Evolutionary conservation across 169 alveolate species (phyloP).

Genomic region (Plasmodium malariae): DNA sequence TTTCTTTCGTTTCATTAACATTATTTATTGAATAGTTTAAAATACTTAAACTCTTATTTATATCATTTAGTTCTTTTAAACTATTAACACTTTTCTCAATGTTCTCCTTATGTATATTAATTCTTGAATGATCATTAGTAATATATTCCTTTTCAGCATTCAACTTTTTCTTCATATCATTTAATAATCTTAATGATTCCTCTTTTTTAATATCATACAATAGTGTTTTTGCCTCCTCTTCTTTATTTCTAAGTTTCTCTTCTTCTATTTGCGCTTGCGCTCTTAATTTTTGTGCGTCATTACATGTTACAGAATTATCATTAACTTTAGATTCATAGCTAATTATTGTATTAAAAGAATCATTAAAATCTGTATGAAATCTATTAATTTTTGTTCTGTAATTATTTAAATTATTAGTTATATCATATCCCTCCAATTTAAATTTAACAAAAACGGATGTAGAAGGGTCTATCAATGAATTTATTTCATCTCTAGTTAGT

Average conservation of each 20-base stretch:
- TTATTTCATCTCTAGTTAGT: conserved; percentile 10
- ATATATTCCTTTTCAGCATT: neutral
- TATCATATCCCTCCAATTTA: conserved; percentile 8
- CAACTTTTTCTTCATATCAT: conserved; percentile 13
- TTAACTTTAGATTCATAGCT: neutral
- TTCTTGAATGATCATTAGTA: neutral
- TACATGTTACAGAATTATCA: neutral
- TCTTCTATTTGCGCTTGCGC: conserved; percentile 5
- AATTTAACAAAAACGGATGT: conserved; percentile 18
- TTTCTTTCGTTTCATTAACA: neutral
- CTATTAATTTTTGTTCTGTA: neutral
- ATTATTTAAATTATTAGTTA: conserved; percentile 13
- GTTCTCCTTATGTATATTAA: neutral
- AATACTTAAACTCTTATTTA: neutral
- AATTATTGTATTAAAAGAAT: neutral
- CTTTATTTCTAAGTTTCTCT: neutral
- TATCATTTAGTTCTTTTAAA: neutral
- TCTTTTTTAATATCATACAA: conserved; percentile 9
- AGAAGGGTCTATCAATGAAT: neutral
- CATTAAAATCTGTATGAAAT: neutral
- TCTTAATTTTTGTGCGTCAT: conserved; percentile 20
- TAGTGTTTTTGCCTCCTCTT: conserved; percentile 17
- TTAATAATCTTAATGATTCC: conserved; percentile 15
- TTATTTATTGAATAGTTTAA: neutral
- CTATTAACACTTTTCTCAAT: neutral